Evolutionary conservation across 495 filamentous ascomycete species (phyloP).

Genomic region (Xanthoparmelia taractica): DNA sequence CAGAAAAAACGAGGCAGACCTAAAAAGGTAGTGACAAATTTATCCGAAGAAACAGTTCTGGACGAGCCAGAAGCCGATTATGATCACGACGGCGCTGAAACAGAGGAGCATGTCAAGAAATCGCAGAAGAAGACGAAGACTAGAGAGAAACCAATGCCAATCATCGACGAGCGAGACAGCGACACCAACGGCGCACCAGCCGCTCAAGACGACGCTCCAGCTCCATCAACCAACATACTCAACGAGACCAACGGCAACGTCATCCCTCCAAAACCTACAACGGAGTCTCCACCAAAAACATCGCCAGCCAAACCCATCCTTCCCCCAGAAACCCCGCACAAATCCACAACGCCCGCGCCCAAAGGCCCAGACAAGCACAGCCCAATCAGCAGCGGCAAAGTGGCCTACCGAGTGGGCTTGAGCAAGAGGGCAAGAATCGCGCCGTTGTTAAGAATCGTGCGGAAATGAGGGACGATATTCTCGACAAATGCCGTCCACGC

Average conservation of each 20-base stretch:
- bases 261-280: neutral
- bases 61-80: neutral
- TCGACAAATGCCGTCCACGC: neutral
- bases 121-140: conserved; percentile 37
- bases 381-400: conserved; percentile 48
- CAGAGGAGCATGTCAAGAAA: conserved; percentile 28
- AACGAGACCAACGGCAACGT: conserved; percentile 1
- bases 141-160: conserved; percentile 36
- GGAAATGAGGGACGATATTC: conserved; percentile 35
- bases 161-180: conserved; percentile 31
- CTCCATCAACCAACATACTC: neutral
- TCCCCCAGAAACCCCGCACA: conserved; percentile 15
- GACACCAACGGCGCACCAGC: neutral
- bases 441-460: conserved; percentile 56
- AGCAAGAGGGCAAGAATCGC: conserved; percentile 59
- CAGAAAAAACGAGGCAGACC: conserved; percentile 27
- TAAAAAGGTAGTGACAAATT: conserved; percentile 20
- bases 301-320: neutral
- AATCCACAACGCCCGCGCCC: conserved; percentile 7
- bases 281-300: neutral
- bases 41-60: neutral
- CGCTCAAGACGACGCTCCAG: neutral
- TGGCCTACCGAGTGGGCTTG: conserved; percentile 57
- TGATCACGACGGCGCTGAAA: neutral
- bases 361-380: conserved; percentile 37